These are phyloP conservation scores for Microdochium trichocladiopsis DNA, from an alignment of 2,329 filamentous ascomycete genomes.

Conservation along the genomic window DNA sequence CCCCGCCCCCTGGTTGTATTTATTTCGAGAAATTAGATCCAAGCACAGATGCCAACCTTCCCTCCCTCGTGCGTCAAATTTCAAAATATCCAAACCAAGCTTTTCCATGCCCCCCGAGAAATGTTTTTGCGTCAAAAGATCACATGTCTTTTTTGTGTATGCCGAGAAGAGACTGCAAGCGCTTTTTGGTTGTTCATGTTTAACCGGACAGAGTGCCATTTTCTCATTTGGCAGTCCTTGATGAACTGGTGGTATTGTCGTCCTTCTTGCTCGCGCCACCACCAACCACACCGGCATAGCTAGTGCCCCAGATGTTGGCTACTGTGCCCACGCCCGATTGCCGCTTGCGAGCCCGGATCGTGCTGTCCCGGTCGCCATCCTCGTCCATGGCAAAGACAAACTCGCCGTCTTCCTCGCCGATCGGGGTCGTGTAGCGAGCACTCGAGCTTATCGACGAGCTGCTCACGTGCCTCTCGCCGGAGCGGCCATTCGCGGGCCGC, in stretches of 20 bases:
- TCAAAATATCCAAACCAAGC: background rate
- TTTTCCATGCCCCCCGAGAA: background rate
- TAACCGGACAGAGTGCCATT: too few species aligned
- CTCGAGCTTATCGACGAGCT: constrained; percentile 51
- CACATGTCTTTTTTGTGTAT: background rate
- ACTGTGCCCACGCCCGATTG: constrained; percentile 30
- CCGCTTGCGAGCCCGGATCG: constrained; percentile 39
- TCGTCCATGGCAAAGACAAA: constrained; percentile 63
- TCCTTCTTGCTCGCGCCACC: constrained; percentile 19
- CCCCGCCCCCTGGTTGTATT: background rate
- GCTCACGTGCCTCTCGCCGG: constrained; percentile 51
- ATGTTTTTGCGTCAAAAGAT: background rate
- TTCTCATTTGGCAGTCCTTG: background rate
- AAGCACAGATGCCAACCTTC: background rate
- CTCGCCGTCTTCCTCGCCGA: constrained; percentile 57
- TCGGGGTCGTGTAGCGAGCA: constrained; percentile 55
- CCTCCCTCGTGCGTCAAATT: too few species aligned
- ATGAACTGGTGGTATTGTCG: background rate
- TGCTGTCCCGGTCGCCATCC: constrained; percentile 43
- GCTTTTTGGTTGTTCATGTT: too few species aligned
- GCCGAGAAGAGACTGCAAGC: too few species aligned
- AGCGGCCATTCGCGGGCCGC: constrained; percentile 32
- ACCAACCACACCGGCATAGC: constrained; percentile 22
- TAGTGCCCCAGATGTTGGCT: constrained; percentile 19
- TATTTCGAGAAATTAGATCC: background rate